phyloP scores from a whole-genome alignment of 257 asterid genomes.

The Ballota nigra region DNA sequence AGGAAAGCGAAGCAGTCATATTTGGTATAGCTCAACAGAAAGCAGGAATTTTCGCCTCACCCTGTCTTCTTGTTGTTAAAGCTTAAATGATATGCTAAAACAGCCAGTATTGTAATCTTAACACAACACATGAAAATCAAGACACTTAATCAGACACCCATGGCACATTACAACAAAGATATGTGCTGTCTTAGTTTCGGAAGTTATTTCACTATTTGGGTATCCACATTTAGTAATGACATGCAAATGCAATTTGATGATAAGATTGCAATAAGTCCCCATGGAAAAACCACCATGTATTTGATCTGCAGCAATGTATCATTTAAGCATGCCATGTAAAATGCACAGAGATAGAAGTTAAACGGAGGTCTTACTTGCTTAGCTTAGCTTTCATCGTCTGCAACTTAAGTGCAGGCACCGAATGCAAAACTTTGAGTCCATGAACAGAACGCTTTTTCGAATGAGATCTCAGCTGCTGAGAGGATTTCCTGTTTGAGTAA shows the following conservation, averaged over 20 bases:
- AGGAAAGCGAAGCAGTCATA: not conserved
- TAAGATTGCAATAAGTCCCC: not conserved
- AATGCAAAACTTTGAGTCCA: constrained; percentile 91
- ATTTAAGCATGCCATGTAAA: constrained; percentile 15
- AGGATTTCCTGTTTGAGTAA: constrained; percentile 85
- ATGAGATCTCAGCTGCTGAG: constrained; percentile 91
- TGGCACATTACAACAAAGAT: constrained; percentile 4
- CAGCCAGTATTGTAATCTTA: constrained; percentile 12
- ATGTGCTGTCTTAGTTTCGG: not conserved
- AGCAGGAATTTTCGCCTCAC: constrained; percentile 5
- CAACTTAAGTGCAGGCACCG: constrained; percentile 92
- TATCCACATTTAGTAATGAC: not conserved
- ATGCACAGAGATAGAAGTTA: constrained; percentile 15
- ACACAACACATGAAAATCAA: constrained; percentile 10
- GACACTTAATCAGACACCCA: constrained; percentile 4
- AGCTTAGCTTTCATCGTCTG: constrained; percentile 93
- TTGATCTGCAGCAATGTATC: constrained; percentile 16
- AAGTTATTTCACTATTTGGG: not conserved
- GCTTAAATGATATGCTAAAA: constrained; percentile 8
- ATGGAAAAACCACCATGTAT: not conserved
- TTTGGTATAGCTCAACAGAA: not conserved
- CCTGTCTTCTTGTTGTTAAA: constrained; percentile 4
- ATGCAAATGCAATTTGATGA: constrained; percentile 17
- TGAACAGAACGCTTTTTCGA: constrained; percentile 90
- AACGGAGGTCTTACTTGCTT: constrained; percentile 71